Percentiles rank a stretch among this genome's conserved stretches.
Evolutionary conservation across 23 red algal genomes (phyloP).

Genomic region (Porphyridium purpureum): DNA sequence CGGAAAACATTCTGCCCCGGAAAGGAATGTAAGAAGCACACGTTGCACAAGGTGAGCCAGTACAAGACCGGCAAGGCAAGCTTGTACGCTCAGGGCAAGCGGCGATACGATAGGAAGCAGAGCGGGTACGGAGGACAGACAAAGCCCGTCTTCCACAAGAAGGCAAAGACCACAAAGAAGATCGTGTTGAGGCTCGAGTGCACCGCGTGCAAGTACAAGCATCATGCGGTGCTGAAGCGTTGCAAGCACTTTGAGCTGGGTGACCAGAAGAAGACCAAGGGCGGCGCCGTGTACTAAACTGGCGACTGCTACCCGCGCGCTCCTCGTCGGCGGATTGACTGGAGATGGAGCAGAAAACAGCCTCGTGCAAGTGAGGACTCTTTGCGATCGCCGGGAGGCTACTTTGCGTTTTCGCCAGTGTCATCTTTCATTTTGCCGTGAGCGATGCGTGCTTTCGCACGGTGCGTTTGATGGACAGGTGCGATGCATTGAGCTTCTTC

Average conservation of each 20-base stretch:
- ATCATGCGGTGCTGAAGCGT: slow-evolving; percentile 66
- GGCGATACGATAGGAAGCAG: slow-evolving; percentile 94
- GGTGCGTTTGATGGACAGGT: too few species aligned
- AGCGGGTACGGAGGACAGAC: slow-evolving; percentile 96
- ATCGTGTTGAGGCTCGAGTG: slow-evolving; percentile 86
- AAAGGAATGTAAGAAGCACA: slow-evolving; percentile 77
- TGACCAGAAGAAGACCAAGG: slow-evolving; percentile 98
- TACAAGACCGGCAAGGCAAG: slow-evolving; percentile 97
- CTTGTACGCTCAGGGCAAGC: slow-evolving; percentile 83
- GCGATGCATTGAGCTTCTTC: too few species aligned
- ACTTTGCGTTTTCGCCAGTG: too few species aligned
- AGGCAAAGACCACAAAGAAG: slow-evolving; percentile 99
- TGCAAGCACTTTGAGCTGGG: slow-evolving; percentile 99
- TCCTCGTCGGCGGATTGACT: too few species aligned
- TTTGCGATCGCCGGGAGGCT: too few species aligned
- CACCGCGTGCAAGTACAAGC: slow-evolving; percentile 63
- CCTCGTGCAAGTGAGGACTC: too few species aligned
- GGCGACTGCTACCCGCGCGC: neutral
- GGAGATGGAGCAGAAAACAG: too few species aligned
- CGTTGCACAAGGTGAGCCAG: slow-evolving; percentile 93
- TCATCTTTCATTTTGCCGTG: too few species aligned
- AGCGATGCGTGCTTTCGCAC: too few species aligned
- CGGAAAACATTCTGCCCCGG: slow-evolving; percentile 77
- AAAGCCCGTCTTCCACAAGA: slow-evolving; percentile 98
- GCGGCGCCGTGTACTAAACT: slow-evolving; percentile 61